Conservation (phyloP, 2,329 filamentous ascomycete genomes). For the Westerdykella ornata region DNA sequence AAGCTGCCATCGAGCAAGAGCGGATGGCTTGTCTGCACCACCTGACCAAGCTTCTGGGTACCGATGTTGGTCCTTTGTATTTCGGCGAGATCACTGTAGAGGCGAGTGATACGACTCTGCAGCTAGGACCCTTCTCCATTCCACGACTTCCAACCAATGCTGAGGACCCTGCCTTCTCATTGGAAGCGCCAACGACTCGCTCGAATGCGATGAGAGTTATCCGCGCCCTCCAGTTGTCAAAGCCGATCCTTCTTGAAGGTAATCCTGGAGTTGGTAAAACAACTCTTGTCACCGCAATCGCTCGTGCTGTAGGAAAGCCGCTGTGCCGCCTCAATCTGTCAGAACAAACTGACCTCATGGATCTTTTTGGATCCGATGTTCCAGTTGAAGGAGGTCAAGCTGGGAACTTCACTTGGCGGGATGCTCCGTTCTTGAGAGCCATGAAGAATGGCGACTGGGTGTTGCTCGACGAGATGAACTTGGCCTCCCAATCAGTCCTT, state of each 20-base stretch:
- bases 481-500: constrained; percentile 92
- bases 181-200: constrained; percentile 83
- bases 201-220: constrained; percentile 86
- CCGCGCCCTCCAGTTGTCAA: constrained; percentile 77
- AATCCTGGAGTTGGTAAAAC: constrained; percentile 99
- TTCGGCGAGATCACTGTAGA: constrained; percentile 54
- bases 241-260: constrained; percentile 90
- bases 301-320: constrained; percentile 69
- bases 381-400: constrained; percentile 88
- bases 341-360: constrained; percentile 95
- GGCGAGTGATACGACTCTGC: constrained; percentile 50
- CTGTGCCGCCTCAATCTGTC: constrained; percentile 94
- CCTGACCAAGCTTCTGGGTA: constrained; percentile 59
- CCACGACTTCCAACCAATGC: constrained; percentile 44
- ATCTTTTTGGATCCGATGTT: constrained; percentile 93
- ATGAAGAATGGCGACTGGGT: constrained; percentile 99
- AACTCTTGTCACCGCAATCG: constrained; percentile 78
- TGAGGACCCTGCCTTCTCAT: constrained; percentile 60
- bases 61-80: constrained; percentile 62
- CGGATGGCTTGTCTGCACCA: constrained; percentile 65
- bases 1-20: constrained; percentile 63
- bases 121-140: constrained; percentile 70
- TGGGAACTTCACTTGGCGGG: constrained; percentile 89
- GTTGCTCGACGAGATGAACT: constrained; percentile 94
- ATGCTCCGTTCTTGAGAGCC: constrained; percentile 88